A percentile compares a stretch with the other conserved stretches of the same genome.
Conservation (phyloP, 345 rosid species). For the Hypericum perforatum region DNA sequence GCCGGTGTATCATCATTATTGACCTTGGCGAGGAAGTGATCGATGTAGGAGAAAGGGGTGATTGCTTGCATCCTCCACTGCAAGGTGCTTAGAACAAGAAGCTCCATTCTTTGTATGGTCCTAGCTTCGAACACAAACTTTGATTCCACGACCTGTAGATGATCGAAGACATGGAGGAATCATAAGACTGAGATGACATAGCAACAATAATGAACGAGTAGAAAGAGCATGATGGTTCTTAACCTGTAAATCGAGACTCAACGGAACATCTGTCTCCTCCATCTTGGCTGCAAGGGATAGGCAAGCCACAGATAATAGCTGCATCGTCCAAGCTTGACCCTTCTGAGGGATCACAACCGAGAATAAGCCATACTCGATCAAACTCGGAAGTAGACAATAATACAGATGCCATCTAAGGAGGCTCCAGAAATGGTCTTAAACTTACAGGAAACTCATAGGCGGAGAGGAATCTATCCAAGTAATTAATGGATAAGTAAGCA, state of each 20-base stretch:
- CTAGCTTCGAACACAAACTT: conserved; percentile 53
- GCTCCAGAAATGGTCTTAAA: not conserved
- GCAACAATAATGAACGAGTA: not conserved
- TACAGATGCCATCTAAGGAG: too few species aligned
- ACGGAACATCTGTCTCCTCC: conserved; percentile 64
- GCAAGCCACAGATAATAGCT: conserved; percentile 63
- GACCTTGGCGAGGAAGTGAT: conserved; percentile 46
- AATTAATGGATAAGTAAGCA: conserved; percentile 45
- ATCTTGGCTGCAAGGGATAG: conserved; percentile 65
- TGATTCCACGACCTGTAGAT: conserved; percentile 40
- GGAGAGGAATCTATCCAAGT: conserved; percentile 70
- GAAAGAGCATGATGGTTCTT: not conserved
- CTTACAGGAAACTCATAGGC: conserved; percentile 60
- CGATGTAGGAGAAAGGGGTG: conserved; percentile 59
- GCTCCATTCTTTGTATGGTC: conserved; percentile 70
- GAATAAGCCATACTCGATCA: not conserved
- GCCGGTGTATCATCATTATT: conserved; percentile 30
- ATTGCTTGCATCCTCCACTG: conserved; percentile 70
- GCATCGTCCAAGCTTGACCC: conserved; percentile 61
- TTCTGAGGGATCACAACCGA: conserved; percentile 25
- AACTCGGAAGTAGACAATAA: too few species aligned
- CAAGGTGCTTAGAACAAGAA: conserved; percentile 55
- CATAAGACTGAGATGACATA: conserved; percentile 4
- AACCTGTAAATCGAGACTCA: conserved; percentile 61
- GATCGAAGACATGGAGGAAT: not conserved